Evolutionary conservation across 306 rosid genomes (phyloP), one percentile per base, ranked within the genome.

Genomic region (Glycine tomentella): DNA sequence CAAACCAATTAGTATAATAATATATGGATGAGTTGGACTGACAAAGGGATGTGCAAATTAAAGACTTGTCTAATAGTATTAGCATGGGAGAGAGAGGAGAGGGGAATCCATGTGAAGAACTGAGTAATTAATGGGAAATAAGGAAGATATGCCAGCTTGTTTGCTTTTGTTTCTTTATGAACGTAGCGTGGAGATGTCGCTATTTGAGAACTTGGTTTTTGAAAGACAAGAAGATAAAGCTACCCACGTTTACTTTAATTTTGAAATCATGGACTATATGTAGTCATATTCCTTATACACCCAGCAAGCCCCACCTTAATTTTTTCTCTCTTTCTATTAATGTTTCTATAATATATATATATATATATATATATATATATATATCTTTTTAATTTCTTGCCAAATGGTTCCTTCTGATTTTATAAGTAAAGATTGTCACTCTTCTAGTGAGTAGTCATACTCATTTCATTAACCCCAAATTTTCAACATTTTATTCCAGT

Each of bases 51-150:
- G 83, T 76, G 75, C 40, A 70, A 81, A 20, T 20, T 20, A 1
- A 20, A 57, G 36, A 66, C 76, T 56, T 75, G 67, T 80, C 33
- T 75, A 61, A 4, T 25, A 10, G 14, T 80, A 45, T 20, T 64
- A 15, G 13, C 46, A 36, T 58, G 58, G 45, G 81, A 56, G 83
- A 74, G 80, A 72, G 73, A 4, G 4, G 77, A 80, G 77, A 73
- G 74, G 81, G 86, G 88, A 83, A 87, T 88, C 92, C 92, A 90
- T 85, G 92, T 87, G 94, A 90, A 55, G 70, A 79, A 81, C 62
- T 76, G 74, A 79, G 63, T 78, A 67, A 83, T 80, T 56, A 61
- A 72, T 40, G n/a, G 62, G 69, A 77, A 71, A 84, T 75, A 67
- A 80, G 58, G 84, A 88, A 86, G 85, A 90, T 83, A 82, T 81